Evolutionary conservation across 495 filamentous ascomycete genomes (phyloP).

Genomic region (Penicillium daleae): DNA sequence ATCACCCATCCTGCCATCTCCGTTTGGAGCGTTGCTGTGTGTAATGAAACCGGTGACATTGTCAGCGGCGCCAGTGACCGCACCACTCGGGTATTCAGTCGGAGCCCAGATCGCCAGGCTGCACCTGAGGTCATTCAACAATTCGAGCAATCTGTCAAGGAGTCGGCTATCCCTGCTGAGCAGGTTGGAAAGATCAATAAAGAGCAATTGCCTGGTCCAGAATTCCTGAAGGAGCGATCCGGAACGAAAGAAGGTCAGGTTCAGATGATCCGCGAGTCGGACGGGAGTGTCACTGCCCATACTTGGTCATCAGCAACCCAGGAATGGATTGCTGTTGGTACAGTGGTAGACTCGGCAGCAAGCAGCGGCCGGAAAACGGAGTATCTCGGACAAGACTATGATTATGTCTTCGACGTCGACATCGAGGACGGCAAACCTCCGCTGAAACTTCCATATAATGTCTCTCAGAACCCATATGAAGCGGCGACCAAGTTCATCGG

Average conservation of each 20-base stretch:
- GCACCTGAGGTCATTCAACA: slow-evolving; percentile 57
- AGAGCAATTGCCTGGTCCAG: slow-evolving; percentile 82
- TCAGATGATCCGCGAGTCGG: slow-evolving; percentile 80
- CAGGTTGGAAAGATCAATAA: slow-evolving; percentile 83
- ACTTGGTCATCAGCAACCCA: slow-evolving; percentile 71
- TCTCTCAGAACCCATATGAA: slow-evolving; percentile 90
- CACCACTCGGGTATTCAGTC: slow-evolving; percentile 81
- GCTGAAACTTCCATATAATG: slow-evolving; percentile 91
- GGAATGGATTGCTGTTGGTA: slow-evolving; percentile 86
- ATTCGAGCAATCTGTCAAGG: slow-evolving; percentile 81
- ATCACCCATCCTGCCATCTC: slow-evolving; percentile 98
- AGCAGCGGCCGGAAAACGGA: slow-evolving; percentile 75
- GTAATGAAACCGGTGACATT: slow-evolving; percentile 83
- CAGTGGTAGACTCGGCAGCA: slow-evolving; percentile 86
- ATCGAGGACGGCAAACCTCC: slow-evolving; percentile 95
- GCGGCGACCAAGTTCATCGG: slow-evolving; percentile 89
- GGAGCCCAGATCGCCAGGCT: slow-evolving; percentile 71
- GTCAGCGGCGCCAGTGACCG: slow-evolving; percentile 90
- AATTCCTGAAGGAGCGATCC: slow-evolving; percentile 76
- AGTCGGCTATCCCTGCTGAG: slow-evolving; percentile 84
- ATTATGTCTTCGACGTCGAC: slow-evolving; percentile 98
- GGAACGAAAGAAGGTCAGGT: slow-evolving; percentile 95
- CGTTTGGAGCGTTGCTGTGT: slow-evolving; percentile 89
- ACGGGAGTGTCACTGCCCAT: slow-evolving; percentile 80
- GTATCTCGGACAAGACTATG: slow-evolving; percentile 86